These are phyloP conservation scores for Fraxinus cuspidata DNA, from an alignment of 257 asterid species.

Conservation along the genomic window DNA sequence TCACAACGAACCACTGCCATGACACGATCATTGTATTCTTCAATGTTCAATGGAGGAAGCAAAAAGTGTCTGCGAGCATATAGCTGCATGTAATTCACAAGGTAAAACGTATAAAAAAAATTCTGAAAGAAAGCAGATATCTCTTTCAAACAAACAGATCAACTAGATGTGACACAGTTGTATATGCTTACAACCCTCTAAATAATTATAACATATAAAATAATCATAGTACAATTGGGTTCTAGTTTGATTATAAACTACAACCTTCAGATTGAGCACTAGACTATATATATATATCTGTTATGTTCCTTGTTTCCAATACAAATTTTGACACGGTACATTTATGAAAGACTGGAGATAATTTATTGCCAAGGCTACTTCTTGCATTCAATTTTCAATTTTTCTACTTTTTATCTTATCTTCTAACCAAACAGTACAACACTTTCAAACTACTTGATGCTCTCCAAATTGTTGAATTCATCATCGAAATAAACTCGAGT, in stretches of 20 bases:
- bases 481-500: not conserved
- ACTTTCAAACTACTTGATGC: not conserved
- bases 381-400: not conserved
- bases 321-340: not conserved
- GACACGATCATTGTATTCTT: conserved; percentile 85
- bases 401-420: not conserved
- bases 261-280: not conserved
- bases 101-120: conserved; percentile 7
- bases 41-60: conserved; percentile 81
- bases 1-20: conserved; percentile 99
- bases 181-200: conserved; percentile 1
- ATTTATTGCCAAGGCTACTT: not conserved
- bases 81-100: conserved; percentile 53
- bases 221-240: not conserved
- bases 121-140: conserved; percentile 15
- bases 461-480: not conserved
- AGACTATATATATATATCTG: not conserved
- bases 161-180: conserved; percentile 6
- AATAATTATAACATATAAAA: conserved; percentile 16
- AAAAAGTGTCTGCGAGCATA: conserved; percentile 95
- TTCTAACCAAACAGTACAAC: not conserved
- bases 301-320: not conserved
- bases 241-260: too few relatives aligned
- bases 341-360: not conserved
- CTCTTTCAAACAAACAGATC: not conserved